Conservation (phyloP, 2,329 filamentous ascomycete species). For the Stemphylium beticola region DNA sequence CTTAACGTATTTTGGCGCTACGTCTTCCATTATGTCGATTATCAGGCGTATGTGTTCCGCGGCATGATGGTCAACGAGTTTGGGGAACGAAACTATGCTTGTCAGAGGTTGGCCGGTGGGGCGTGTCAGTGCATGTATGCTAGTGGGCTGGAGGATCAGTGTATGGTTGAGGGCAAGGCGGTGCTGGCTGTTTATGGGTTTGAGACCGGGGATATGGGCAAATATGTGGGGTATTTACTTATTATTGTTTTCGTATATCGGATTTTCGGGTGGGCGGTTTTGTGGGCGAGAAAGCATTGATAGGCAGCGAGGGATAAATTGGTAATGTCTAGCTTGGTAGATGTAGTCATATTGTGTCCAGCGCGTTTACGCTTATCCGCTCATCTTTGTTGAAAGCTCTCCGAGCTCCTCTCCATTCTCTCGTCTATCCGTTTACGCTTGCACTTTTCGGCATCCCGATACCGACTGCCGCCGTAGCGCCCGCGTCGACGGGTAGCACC, state of each 20-base stretch:
- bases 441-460: too few species aligned
- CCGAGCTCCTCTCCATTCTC: too few species aligned
- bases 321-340: too few species aligned
- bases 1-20: slow-evolving; percentile 87
- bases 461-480: too few species aligned
- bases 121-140: slow-evolving; percentile 74
- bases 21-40: slow-evolving; percentile 88
- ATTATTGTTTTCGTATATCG: slow-evolving; percentile 77
- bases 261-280: slow-evolving; percentile 68
- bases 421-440: too few species aligned
- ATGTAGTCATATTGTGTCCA: too few species aligned
- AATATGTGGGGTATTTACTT: slow-evolving; percentile 79
- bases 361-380: too few species aligned
- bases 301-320: too few species aligned
- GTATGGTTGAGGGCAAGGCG: slow-evolving; percentile 72
- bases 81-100: slow-evolving; percentile 66
- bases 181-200: slow-evolving; percentile 76
- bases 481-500: slow-evolving; percentile 28
- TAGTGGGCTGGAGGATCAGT: slow-evolving; percentile 66
- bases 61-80: slow-evolving; percentile 97
- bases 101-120: slow-evolving; percentile 47
- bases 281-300: slow-evolving; percentile 52
- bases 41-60: slow-evolving; percentile 84
- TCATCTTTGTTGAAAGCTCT: too few species aligned
- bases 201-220: slow-evolving; percentile 64